Conservation (phyloP, 2,329 filamentous ascomycete genomes). For the Diaporthe ilicicola region DNA sequence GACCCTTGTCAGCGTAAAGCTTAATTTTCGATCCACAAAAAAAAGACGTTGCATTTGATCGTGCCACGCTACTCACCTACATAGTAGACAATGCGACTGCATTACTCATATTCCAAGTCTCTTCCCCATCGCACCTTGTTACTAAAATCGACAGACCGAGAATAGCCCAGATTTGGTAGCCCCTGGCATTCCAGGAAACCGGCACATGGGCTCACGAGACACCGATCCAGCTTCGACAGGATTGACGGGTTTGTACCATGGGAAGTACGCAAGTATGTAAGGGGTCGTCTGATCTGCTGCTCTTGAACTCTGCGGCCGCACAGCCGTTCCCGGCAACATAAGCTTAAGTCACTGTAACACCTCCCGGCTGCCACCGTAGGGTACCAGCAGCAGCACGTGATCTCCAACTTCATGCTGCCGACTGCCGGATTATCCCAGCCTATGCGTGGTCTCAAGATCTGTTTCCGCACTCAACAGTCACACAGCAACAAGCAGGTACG, state of each 20-base stretch:
- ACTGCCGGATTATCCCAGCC: conserved; percentile 14
- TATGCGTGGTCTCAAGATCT: background rate
- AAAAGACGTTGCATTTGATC: conserved; percentile 13
- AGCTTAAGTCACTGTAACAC: conserved; percentile 22
- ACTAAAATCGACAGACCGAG: background rate
- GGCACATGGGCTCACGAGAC: background rate
- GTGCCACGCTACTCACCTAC: background rate
- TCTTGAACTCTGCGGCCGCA: conserved; percentile 11
- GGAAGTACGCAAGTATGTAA: background rate
- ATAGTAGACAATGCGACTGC: background rate
- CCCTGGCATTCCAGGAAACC: background rate
- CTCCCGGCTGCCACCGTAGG: background rate
- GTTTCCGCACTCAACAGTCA: background rate
- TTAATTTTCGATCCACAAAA: background rate
- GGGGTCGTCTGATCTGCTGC: conserved; percentile 11
- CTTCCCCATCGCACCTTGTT: background rate
- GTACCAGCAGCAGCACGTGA: background rate
- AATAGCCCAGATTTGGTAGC: background rate
- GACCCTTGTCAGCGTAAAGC: background rate
- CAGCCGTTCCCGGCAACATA: conserved; percentile 19
- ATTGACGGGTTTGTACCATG: background rate
- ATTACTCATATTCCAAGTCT: background rate
- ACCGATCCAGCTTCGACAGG: background rate
- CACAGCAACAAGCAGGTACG: background rate
- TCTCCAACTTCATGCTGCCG: background rate